Evolutionary conservation across 495 filamentous ascomycete species (phyloP), one percentile per base, ranked within the genome.

Genomic region (Penicillium longicatenatum): DNA sequence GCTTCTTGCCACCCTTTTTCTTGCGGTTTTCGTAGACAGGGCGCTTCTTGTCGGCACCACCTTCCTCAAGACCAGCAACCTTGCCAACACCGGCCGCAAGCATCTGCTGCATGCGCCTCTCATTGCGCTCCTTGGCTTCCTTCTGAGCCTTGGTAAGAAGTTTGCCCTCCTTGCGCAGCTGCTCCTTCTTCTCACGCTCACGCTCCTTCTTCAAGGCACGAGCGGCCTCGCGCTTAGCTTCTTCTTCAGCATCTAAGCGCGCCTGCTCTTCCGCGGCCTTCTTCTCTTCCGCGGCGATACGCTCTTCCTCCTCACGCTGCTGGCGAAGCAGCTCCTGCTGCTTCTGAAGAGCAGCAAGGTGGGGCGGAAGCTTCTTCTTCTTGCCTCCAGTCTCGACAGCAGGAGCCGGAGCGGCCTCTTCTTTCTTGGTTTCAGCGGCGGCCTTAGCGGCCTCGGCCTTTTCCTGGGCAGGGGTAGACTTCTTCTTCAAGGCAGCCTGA

Each of bases 141-240:
- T 86, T 90, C 73, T 99, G 92, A 29, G 93, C 91, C 72, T 96
- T 94, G 60, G 93, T 97, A 58, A 97, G 79, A 64, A 92, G 92
- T 70, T 96, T 97, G 65, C 95, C 95, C 73, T 96, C 92, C 69
- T 85, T 93, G 78, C 94, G 94, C 16, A 97, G 83, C 74, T 97
- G 90, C 65, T 99, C 95, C 59, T 96, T 92, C 78, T 84, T 93
- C 73, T 97, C 89, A 73, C 89, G 95, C 70, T 99, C 95, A 73
- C 89, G 96, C 70, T 96, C 91, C 79, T 97, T 98, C 81, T 89
- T 96, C 48, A 81, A 75, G 12, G 86, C 85, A 63, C 86, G 88
- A 29, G 82, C 82, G 66, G 93, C 91, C 58, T 90, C 91, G 66
- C 78, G 86, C 58, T 79, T 84, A 71, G 80, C 86, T 68, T 80